Conservation (phyloP, 2,329 filamentous ascomycete genomes). For the Aspergillus sp. region DNA sequence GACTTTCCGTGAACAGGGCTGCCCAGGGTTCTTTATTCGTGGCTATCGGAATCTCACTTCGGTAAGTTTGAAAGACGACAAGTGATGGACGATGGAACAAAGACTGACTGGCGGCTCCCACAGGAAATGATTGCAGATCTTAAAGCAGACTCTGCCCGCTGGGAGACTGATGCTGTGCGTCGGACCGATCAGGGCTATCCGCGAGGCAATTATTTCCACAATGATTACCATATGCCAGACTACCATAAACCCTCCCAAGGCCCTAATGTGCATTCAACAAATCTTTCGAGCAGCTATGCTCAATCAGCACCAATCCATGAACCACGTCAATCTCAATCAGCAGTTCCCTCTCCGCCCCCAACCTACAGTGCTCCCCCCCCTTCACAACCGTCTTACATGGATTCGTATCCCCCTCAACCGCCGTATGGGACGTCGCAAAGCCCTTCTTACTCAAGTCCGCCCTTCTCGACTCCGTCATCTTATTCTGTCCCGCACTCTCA, state of each 20-base stretch:
- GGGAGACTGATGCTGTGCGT: constrained; percentile 38
- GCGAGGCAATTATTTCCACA: constrained; percentile 36
- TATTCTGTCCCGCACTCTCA: constrained; percentile 23
- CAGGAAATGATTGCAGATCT: constrained; percentile 50
- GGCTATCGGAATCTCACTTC: constrained; percentile 71
- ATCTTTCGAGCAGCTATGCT: constrained; percentile 22
- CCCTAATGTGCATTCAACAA: constrained; percentile 24
- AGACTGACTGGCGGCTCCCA: background rate
- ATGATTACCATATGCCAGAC: constrained; percentile 15
- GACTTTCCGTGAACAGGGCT: constrained; percentile 44
- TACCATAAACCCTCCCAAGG: constrained; percentile 18
- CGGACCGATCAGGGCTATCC: constrained; percentile 35
- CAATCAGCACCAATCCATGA: constrained; percentile 29
- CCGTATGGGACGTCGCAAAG: constrained; percentile 26
- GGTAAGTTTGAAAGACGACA: constrained; percentile 42
- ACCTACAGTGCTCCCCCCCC: constrained; percentile 27
- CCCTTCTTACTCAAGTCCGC: constrained; percentile 27
- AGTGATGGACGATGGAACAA: background rate
- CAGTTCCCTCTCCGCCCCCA: constrained; percentile 30
- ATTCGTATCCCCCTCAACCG: constrained; percentile 24
- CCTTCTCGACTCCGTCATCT: constrained; percentile 24
- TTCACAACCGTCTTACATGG: constrained; percentile 20
- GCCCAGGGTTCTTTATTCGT: constrained; percentile 67
- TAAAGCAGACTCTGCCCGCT: constrained; percentile 46
- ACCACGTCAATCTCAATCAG: constrained; percentile 27